These are phyloP conservation scores for Chytriomyces sp. DNA, from an alignment of 192 early-diverging fungal species.

Conservation along the genomic window DNA sequence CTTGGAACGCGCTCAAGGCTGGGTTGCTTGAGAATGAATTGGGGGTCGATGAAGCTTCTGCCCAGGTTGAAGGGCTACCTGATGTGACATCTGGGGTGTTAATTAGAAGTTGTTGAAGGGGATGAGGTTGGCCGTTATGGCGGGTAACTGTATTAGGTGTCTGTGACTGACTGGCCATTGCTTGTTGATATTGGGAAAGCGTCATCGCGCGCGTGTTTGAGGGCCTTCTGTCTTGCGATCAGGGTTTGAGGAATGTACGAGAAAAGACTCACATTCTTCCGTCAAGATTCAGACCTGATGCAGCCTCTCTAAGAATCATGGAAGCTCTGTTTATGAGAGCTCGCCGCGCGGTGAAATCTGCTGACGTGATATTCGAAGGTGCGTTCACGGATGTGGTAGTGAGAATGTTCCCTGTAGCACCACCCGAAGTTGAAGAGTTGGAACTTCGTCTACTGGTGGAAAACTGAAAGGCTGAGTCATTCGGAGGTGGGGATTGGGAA, in stretches of 20 bases:
- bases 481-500: no score
- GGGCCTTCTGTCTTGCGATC: not conserved
- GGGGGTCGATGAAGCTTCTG: not conserved
- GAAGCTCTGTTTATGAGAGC: conserved; percentile 1
- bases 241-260: not conserved
- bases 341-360: conserved; percentile 3
- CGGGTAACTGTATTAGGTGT: not conserved
- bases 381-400: not conserved
- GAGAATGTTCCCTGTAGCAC: not conserved
- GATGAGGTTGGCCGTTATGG: not conserved
- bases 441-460: no score
- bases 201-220: conserved; percentile 7
- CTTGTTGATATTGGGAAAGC: conserved; percentile 5
- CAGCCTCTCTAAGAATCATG: not conserved
- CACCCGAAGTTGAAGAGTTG: no score
- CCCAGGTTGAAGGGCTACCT: not conserved
- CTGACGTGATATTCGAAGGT: not conserved
- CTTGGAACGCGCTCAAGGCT: not conserved
- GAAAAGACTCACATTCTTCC: not conserved
- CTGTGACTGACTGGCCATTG: not conserved
- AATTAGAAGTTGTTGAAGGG: not conserved
- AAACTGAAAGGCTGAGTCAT: no score
- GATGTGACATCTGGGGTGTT: not conserved
- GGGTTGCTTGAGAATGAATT: not conserved
- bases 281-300: not conserved